These are phyloP conservation scores for Achaetomiella virescens DNA, from an alignment of 495 filamentous ascomycete genomes.

Conservation along the genomic window DNA sequence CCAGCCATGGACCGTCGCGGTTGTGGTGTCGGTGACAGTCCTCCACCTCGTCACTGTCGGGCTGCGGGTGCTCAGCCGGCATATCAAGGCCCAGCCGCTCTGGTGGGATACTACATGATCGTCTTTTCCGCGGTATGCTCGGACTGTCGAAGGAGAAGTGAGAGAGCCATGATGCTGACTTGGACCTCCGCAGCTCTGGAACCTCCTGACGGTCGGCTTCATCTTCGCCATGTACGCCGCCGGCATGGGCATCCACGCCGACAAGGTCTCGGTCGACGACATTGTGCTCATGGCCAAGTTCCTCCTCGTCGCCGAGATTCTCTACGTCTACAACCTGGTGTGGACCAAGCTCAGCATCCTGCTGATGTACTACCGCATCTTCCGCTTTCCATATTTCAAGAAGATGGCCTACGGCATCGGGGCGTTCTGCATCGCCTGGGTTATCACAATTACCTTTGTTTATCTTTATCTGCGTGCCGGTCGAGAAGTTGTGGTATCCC, in stretches of 20 bases:
- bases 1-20: slow-evolving; percentile 11
- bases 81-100: slow-evolving; percentile 8
- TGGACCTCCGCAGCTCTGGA: slow-evolving; percentile 2
- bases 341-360: slow-evolving; percentile 9
- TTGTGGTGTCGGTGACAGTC: slow-evolving; percentile 4
- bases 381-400: slow-evolving; percentile 12
- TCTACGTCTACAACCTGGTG: slow-evolving; percentile 10
- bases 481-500: slow-evolving; percentile 13
- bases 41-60: neutral
- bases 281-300: slow-evolving; percentile 11
- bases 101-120: slow-evolving; percentile 15
- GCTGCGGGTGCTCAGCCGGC: neutral
- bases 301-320: slow-evolving; percentile 9
- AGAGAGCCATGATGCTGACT: too few relatives aligned
- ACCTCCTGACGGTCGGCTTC: slow-evolving; percentile 8
- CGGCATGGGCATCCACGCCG: slow-evolving; percentile 14
- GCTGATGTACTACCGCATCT: slow-evolving; percentile 14
- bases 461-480: slow-evolving; percentile 11
- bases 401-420: slow-evolving; percentile 12
- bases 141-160: too few relatives aligned
- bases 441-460: slow-evolving; percentile 8
- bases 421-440: slow-evolving; percentile 9
- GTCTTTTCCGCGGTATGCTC: slow-evolving; percentile 9
- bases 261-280: slow-evolving; percentile 4
- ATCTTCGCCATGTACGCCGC: slow-evolving; percentile 11